phyloP scores from a whole-genome alignment of 176 grass and related monocot species.

The Tillandsia leiboldiana region DNA sequence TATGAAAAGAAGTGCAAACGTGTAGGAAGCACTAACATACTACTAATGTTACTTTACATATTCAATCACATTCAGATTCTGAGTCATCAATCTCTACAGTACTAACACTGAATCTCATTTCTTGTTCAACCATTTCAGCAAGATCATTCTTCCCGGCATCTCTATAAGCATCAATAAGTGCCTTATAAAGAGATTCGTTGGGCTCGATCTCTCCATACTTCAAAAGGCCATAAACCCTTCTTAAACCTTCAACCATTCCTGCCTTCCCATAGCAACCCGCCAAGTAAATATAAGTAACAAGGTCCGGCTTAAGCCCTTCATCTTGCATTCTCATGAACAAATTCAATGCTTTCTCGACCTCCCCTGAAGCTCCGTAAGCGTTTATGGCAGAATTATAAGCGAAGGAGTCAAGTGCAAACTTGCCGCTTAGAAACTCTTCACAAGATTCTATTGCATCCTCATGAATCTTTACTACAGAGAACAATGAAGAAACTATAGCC shows the following conservation, averaged over 20 bases:
- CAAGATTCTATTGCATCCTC: constrained; percentile 38
- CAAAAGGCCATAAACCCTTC: constrained; percentile 37
- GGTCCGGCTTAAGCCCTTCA: constrained; percentile 37
- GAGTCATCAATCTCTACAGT: constrained; percentile 1
- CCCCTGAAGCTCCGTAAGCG: constrained; percentile 37
- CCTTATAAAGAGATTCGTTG: constrained; percentile 27
- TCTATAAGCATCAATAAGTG: constrained; percentile 21
- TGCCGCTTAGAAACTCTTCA: constrained; percentile 27
- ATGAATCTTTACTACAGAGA: constrained; percentile 43
- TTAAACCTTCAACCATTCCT: constrained; percentile 37
- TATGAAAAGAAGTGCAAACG: no score
- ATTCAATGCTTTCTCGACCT: constrained; percentile 52
- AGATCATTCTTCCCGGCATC: constrained; percentile 32
- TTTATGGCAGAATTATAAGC: constrained; percentile 60
- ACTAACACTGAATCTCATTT: constrained; percentile 30
- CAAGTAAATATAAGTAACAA: constrained; percentile 38
- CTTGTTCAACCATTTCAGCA: constrained; percentile 36
- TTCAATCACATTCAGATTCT: not conserved
- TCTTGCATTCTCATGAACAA: constrained; percentile 50
- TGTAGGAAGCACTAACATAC: no score
- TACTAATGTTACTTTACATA: not conserved
- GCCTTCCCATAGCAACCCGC: constrained; percentile 32
- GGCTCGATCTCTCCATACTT: constrained; percentile 26
- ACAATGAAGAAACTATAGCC: constrained; percentile 44
- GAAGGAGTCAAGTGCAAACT: constrained; percentile 28